Conservation (phyloP, 1,284 basidiomycete genomes). For the Trametes hirsuta region DNA sequence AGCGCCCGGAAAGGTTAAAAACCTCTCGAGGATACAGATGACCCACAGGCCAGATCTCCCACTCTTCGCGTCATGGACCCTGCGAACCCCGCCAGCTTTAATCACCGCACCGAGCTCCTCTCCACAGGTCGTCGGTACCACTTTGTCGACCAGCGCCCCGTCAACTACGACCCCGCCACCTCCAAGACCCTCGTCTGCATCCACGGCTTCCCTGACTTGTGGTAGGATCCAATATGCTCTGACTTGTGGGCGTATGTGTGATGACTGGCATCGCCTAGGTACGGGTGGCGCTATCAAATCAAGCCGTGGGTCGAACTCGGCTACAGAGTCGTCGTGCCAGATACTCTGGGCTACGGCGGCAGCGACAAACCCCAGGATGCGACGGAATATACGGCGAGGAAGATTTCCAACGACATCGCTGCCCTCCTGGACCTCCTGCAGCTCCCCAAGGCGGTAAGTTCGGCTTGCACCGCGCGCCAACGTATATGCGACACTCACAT, state of each 20-base stretch:
- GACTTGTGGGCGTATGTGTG: conserved; percentile 9
- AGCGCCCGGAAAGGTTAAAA: conserved; percentile 21
- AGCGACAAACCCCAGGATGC: conserved; percentile 63
- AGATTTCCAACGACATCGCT: conserved; percentile 60
- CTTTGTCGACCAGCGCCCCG: conserved; percentile 65
- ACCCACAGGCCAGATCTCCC: not conserved
- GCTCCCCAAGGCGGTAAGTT: conserved; percentile 54
- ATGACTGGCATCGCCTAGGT: conserved; percentile 42
- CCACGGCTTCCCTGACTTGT: conserved; percentile 76
- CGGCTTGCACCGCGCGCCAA: not conserved
- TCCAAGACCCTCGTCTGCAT: conserved; percentile 62
- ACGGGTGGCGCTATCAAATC: conserved; percentile 74
- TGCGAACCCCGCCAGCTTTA: conserved; percentile 51
- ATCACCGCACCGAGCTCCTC: conserved; percentile 51
- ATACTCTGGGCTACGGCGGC: conserved; percentile 74
- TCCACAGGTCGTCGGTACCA: conserved; percentile 65
- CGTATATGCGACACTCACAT: not conserved
- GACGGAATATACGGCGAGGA: conserved; percentile 60
- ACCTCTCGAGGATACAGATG: conserved; percentile 2
- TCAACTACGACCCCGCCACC: conserved; percentile 41
- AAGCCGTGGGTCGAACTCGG: conserved; percentile 63
- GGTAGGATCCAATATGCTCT: conserved; percentile 38
- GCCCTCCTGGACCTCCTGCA: conserved; percentile 61
- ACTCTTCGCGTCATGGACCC: conserved; percentile 47
- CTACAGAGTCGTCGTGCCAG: conserved; percentile 69